Evolutionary conservation across 2,329 filamentous ascomycete genomes (phyloP), one percentile per base, ranked within the genome.

Genomic region (Fusarium armeniacum): DNA sequence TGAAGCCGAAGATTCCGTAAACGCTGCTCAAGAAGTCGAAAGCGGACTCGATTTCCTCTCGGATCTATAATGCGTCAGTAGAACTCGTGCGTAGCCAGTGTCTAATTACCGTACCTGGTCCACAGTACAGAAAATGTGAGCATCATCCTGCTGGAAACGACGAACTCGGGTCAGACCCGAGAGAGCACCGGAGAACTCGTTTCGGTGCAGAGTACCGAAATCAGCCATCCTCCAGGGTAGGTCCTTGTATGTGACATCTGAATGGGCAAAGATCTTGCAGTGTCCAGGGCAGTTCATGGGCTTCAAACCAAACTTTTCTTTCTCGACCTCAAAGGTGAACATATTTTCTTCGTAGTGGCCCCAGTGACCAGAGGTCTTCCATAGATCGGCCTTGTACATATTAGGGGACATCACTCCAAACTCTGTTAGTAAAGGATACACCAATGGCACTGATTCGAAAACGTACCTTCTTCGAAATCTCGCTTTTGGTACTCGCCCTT

Each of bases 271-370:
- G 76, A 98, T 91, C 71, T 96, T 83, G 81, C 93, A 97, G 81
- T 98, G 95, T 30, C 94, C 94, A 6, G 96, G 96, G 82, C 96
- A 99, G 83, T 98, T 98, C 96, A 98, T 98, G 30, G 95, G 95
- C 83, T 98, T 98, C 53, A 98, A 83, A 18, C 90, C 94, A 64
- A 81, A 83, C 49, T 78, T 77, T 72, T 81, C 91, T 84, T 97
- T 97, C 79, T 98, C 94, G 33, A 91, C 83, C 58, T 89, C 85
- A 73, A 97, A 90, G 41, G 84, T 81, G 72, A 87, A 87, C 95
- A 98, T 98, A 82, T 98, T 94, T 69, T 98, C 95, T 77, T 94
- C 89, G 84, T 98, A 82, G 70, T 82, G 81, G 64, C 91, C 89
- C 94, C 95, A 98, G 80, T 98, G 96, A 51, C 96, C 96, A 11